Evolutionary conservation across 2,329 filamentous ascomycete species (phyloP), one percentile per base, ranked within the genome.

Genomic region (Diaporthe citri): DNA sequence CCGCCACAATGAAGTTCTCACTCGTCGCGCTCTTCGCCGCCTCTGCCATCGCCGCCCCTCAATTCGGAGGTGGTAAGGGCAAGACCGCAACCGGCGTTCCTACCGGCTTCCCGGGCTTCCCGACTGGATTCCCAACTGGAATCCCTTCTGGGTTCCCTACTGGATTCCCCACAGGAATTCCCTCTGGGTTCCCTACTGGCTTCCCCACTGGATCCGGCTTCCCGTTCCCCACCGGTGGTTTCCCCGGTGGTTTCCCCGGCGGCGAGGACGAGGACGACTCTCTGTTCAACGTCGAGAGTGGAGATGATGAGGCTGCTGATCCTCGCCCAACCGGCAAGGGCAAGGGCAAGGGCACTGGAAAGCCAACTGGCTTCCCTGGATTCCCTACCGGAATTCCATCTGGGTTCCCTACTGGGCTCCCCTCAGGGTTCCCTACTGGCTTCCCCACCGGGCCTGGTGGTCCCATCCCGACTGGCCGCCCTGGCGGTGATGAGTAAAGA

Each of bases 1-100:
- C 46, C 39, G 70, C 20, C 70, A 72, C 48, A 15, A 72, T 72
- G 70, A 64, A 72, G 70, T 72, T 64, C 70, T 72, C 70, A 34
- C 70, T 72, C 57, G 34, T 72, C 70, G 46, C 70, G 5, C 31
- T 72, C 57, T 72, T 72, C 46, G 70, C 70, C 17, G 57, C 70
- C 46, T 59, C 70, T 52, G 70, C 57, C 70, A 56, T 72, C 57
- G 70, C 70, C 10, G 70, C 57, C 34, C 70, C 70, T 43, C 70
- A 64, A 31, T 36, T 46, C 28, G 57, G 46, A 22, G 15, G 13
- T 28, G 70, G 57, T 6, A 67, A 67, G 62, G 62, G 62, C 46
- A 67, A 52, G 31, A 4, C 22, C 2, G 15, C 28, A 22, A 66
- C 41, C 5, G 41, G 59, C n/a, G 2, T 64, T 17, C 57, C 57